These are phyloP conservation scores for Mangifera indica DNA, from an alignment of 345 rosid species.

Conservation along the genomic window DNA sequence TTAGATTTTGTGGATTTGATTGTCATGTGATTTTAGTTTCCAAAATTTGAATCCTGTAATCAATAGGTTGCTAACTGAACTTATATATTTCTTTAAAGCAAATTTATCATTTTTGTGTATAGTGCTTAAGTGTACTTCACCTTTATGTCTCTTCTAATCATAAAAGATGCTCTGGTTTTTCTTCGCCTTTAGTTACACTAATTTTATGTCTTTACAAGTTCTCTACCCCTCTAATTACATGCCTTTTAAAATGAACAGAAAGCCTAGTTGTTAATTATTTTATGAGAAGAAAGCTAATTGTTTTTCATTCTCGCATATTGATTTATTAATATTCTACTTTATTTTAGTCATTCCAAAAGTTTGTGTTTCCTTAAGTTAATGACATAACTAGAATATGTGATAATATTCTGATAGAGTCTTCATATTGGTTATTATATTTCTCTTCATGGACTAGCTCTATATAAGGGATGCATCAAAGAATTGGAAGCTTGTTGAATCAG, in stretches of 20 bases:
- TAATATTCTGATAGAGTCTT: background rate
- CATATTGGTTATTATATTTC: constrained; percentile 7
- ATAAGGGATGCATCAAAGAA: constrained; percentile 81
- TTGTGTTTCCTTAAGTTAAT: background rate
- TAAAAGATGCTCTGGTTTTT: background rate
- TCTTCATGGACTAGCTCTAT: constrained; percentile 51
- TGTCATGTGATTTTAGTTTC: background rate
- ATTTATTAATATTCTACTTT: background rate
- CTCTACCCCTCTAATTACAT: background rate
- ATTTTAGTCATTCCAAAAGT: constrained; percentile 1
- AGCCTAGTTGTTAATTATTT: background rate
- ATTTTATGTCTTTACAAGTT: background rate
- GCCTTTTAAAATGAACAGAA: background rate
- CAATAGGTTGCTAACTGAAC: background rate
- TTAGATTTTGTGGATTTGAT: background rate
- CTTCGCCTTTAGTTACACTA: background rate
- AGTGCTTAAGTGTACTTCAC: background rate
- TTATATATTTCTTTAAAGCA: background rate
- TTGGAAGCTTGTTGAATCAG: constrained; percentile 71
- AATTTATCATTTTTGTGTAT: background rate
- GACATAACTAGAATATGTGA: background rate
- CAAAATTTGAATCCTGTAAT: background rate
- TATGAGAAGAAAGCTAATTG: background rate
- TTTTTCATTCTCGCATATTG: background rate
- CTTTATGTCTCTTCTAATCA: background rate